Base-by-base conservation (phyloP, 2,329 filamentous ascomycete genomes). In the Trichocomaceae sp. region DNA sequence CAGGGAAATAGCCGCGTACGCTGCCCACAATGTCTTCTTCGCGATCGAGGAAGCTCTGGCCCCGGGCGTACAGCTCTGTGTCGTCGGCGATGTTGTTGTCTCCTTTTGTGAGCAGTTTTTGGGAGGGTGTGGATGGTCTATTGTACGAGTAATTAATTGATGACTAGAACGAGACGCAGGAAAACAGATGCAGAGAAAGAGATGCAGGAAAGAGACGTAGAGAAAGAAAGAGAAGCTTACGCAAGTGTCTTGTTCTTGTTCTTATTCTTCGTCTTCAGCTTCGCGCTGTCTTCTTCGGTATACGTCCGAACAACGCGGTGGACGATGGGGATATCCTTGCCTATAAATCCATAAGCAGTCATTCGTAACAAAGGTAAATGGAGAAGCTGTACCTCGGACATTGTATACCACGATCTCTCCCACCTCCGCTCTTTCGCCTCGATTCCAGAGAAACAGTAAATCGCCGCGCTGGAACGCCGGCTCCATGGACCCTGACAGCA, bases 81-180 rank as follows among this genome's bases (percentile, higher is more conserved):
- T 99, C 93, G 71, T 97, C 92, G 42, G 89, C 88, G 7, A 83
- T 74, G 70, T 99, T 99, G 79, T 97, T 99, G 75, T 99, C 93
- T 62, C 93, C 93, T 75, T 99, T 99, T 33, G 93, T 99, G 55
- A 99, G 82, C 19, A 99, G 82, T 67, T 89, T 72, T 44, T 72
- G 66, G 19, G 69, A 63, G 7, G 61, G 57, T 7, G 60, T 59
- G 49, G 60, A 47, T 10, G 60, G 52, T 20, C 37, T 50, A 26
- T 46, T 29, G 26, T 29, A 29, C 26, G 7, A 29, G 8, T 9
- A 29, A 29, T 29, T 45, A 23, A 37, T 19, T 50, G 22, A 50
- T 31, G 10, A 29, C 26, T 6, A 29, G 26, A 29, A 29, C 26
- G 10, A 26, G n/a, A n/a, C n/a, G n/a, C n/a, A n/a, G n/a, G n/a